These are phyloP conservation scores for Corinectria fuckeliana DNA, from an alignment of 2,329 filamentous ascomycete species.

Conservation along the genomic window DNA sequence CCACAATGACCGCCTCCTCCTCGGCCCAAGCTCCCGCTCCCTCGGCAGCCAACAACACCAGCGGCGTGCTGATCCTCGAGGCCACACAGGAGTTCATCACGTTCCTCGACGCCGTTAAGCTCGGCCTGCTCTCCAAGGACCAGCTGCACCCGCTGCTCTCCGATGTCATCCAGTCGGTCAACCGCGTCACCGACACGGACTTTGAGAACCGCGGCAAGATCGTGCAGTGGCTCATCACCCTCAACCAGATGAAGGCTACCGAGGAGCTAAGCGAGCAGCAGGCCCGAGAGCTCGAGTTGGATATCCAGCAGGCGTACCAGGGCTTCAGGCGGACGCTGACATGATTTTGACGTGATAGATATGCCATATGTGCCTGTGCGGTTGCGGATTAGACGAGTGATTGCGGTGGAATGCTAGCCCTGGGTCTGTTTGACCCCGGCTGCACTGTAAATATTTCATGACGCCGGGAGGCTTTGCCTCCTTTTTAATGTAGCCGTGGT, in stretches of 20 bases:
- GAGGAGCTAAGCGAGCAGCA: conserved; percentile 90
- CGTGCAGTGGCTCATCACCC: conserved; percentile 94
- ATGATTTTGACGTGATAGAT: conserved; percentile 41
- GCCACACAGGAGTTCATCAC: conserved; percentile 99
- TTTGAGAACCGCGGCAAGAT: conserved; percentile 98
- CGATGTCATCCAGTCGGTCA: conserved; percentile 95
- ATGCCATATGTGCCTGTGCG: neutral
- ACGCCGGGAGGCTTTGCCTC: conserved; percentile 1
- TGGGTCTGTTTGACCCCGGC: neutral
- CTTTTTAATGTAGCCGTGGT: conserved; percentile 33
- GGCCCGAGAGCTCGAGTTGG: conserved; percentile 85
- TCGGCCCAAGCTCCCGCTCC: conserved; percentile 53
- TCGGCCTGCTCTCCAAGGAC: conserved; percentile 93
- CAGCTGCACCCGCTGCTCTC: conserved; percentile 94
- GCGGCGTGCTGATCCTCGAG: conserved; percentile 76
- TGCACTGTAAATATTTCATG: conserved; percentile 8
- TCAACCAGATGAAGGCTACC: conserved; percentile 97
- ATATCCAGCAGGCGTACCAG: conserved; percentile 93
- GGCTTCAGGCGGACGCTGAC: conserved; percentile 85
- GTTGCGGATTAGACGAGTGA: neutral
- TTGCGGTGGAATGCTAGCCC: conserved; percentile 18
- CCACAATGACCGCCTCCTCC: conserved; percentile 66
- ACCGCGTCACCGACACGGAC: conserved; percentile 93
- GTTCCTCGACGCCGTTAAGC: conserved; percentile 90
- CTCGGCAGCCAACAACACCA: conserved; percentile 55